Percentiles rank a stretch among this genome's conserved stretches.
phyloP scores from a whole-genome alignment of 2,329 filamentous ascomycete genomes.

The Colletotrichum gloeosporioides region DNA sequence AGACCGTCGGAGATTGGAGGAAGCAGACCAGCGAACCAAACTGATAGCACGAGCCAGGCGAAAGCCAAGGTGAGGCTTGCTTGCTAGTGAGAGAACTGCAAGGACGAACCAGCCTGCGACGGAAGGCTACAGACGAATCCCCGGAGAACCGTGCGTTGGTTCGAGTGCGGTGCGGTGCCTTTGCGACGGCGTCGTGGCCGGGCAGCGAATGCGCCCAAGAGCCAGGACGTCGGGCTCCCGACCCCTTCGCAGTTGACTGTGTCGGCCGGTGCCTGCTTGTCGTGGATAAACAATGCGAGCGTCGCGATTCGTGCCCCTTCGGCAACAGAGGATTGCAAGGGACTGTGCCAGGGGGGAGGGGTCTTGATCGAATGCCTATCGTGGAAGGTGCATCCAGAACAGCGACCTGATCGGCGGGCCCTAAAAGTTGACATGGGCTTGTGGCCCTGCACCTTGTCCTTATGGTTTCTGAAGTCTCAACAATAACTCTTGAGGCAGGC shows the following conservation, averaged over 20 bases:
- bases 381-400: slow-evolving; percentile 11
- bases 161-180: neutral
- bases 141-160: slow-evolving; percentile 3
- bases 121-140: neutral
- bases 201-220: neutral
- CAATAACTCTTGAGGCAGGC: neutral
- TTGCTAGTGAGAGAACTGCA: neutral
- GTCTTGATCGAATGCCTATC: slow-evolving; percentile 7
- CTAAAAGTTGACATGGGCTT: neutral
- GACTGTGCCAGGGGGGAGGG: neutral
- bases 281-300: neutral
- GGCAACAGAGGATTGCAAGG: neutral
- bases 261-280: neutral
- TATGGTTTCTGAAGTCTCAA: neutral
- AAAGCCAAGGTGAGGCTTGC: slow-evolving; percentile 4
- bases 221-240: slow-evolving; percentile 2
- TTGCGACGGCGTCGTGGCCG: neutral
- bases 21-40: neutral
- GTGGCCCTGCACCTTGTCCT: neutral
- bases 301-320: neutral
- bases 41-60: neutral
- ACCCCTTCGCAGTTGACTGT: neutral
- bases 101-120: neutral
- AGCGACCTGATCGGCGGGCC: slow-evolving; percentile 6
- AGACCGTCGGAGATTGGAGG: neutral